These are phyloP conservation scores for Mortierella hygrophila DNA, from an alignment of 192 early-diverging fungal species.

Conservation along the genomic window DNA sequence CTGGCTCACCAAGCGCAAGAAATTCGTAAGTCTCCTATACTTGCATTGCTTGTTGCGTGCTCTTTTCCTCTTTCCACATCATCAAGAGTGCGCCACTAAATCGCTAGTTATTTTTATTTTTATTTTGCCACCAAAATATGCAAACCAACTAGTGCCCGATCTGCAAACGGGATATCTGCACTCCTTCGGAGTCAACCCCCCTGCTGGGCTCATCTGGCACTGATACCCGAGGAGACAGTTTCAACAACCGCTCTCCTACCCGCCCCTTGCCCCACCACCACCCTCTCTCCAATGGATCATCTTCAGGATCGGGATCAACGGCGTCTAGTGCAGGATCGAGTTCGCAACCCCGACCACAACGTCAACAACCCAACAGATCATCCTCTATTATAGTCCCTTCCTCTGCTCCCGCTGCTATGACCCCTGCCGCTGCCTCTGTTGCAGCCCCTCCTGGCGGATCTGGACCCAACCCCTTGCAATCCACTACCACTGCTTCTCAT, in stretches of 20 bases:
- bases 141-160: slow-evolving; percentile 49
- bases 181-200: slow-evolving; percentile 55
- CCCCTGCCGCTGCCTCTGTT: neutral
- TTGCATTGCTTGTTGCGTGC: slow-evolving; percentile 16
- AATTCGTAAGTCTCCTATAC: slow-evolving; percentile 78
- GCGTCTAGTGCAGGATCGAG: slow-evolving; percentile 3
- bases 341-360: neutral
- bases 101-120: no score
- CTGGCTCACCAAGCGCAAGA: slow-evolving; percentile 91
- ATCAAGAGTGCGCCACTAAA: neutral
- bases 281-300: slow-evolving; percentile 1
- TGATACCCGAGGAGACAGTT: neutral
- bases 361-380: neutral
- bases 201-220: slow-evolving; percentile 29
- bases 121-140: neutral
- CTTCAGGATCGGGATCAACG: neutral
- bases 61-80: neutral
- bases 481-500: neutral
- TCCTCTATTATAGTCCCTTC: neutral
- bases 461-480: neutral
- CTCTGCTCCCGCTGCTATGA: neutral
- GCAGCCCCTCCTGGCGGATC: neutral
- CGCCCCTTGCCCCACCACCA: slow-evolving; percentile 3
- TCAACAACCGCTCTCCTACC: neutral
- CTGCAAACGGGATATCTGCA: slow-evolving; percentile 59